phyloP scores from a whole-genome alignment of 768 basidiomycete species.

The Imleria badia region DNA sequence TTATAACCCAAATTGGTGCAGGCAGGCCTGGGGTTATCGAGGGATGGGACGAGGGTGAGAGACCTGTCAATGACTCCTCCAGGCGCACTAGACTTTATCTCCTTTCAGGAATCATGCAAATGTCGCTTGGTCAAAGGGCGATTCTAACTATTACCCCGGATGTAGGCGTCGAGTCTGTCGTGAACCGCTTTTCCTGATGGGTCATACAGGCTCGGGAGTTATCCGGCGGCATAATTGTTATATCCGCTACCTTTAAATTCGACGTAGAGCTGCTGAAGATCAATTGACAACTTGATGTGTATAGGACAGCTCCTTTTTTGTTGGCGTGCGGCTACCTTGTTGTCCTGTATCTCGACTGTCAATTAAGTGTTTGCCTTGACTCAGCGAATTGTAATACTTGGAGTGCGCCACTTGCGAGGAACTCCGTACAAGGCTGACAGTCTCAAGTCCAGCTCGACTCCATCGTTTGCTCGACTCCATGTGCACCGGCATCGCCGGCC shows the following conservation, averaged over 20 bases:
- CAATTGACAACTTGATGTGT: constrained; percentile 37
- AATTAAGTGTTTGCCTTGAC: constrained; percentile 20
- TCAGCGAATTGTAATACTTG: neutral
- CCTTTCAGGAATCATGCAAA: constrained; percentile 63
- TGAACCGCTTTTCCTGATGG: neutral
- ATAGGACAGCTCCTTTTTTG: constrained; percentile 19
- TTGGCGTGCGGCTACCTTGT: constrained; percentile 23
- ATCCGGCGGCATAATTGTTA: constrained; percentile 78
- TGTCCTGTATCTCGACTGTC: constrained; percentile 24
- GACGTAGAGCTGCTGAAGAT: constrained; percentile 84
- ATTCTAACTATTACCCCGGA: constrained; percentile 65
- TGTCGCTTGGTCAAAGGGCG: constrained; percentile 78
- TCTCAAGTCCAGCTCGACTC: too few species aligned
- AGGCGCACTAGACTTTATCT: neutral
- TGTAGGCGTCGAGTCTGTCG: constrained; percentile 46
- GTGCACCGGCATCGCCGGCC: too few species aligned
- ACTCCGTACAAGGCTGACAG: too few species aligned
- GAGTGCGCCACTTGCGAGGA: too few species aligned
- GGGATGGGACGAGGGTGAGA: constrained; percentile 87
- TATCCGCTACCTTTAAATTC: constrained; percentile 72
- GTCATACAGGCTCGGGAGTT: constrained; percentile 67
- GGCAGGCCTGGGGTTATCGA: constrained; percentile 86
- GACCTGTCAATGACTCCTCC: neutral
- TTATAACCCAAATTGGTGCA: constrained; percentile 72
- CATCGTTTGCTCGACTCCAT: too few species aligned